phyloP scores from a whole-genome alignment of 176 grass and related monocot genomes.

The Secale cereale region DNA sequence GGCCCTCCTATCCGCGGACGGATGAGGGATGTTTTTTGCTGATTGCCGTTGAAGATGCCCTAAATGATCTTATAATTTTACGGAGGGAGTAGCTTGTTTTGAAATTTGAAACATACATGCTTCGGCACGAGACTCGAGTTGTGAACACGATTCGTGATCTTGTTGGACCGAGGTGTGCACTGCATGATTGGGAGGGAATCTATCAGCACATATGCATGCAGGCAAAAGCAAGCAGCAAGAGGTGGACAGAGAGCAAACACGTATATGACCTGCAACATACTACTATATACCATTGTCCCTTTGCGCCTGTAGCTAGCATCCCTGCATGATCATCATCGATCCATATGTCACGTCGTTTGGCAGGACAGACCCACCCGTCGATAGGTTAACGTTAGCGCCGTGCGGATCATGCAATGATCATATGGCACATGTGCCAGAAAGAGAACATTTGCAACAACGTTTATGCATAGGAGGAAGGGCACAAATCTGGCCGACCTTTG shows the following conservation, averaged over 20 bases:
- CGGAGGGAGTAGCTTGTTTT: too few relatives aligned
- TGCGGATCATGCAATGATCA: neutral
- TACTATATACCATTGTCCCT: neutral
- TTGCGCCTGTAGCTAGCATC: neutral
- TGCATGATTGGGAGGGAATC: conserved; percentile 31
- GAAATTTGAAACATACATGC: neutral
- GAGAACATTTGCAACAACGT: conserved; percentile 3
- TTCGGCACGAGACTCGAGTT: neutral
- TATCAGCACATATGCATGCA: conserved; percentile 16
- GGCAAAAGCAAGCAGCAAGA: neutral
- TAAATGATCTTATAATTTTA: too few relatives aligned
- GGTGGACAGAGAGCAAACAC: neutral
- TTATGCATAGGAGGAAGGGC: neutral
- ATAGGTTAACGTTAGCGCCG: neutral
- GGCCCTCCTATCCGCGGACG: fast-evolving
- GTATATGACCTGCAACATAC: too few relatives aligned
- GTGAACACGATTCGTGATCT: neutral
- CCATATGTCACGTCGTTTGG: conserved; percentile 31
- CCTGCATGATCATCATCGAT: neutral
- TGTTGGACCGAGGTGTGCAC: neutral
- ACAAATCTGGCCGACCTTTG: conserved; percentile 47
- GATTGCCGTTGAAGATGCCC: too few relatives aligned
- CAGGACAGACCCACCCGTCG: neutral
- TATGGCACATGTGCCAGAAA: neutral
- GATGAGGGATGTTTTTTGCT: too few relatives aligned